Conservation (phyloP, 2,329 filamentous ascomycete genomes). For the Sporothrix euskadiensis region DNA sequence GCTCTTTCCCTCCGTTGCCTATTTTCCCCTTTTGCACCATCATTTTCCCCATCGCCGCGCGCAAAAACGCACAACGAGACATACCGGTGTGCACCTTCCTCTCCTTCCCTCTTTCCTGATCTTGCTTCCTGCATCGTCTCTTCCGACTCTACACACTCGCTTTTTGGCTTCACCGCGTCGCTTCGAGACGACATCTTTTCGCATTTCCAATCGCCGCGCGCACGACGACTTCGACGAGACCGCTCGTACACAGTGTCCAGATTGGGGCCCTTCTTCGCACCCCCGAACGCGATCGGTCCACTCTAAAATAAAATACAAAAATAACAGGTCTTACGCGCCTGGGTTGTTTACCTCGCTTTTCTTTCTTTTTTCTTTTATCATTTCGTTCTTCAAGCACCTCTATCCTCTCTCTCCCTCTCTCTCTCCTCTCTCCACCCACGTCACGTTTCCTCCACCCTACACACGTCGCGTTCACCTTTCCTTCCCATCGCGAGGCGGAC, state of each 20-base stretch:
- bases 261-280: neutral
- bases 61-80: constrained; percentile 19
- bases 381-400: neutral
- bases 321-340: constrained; percentile 27
- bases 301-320: constrained; percentile 27
- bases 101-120: neutral
- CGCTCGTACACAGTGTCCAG: constrained; percentile 11
- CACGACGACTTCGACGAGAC: constrained; percentile 4
- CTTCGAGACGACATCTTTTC: neutral
- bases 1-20: constrained; percentile 11
- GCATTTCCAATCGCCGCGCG: constrained; percentile 4
- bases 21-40: constrained; percentile 14
- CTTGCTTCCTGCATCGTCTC: neutral
- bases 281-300: constrained; percentile 26
- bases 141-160: neutral
- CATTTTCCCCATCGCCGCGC: constrained; percentile 17
- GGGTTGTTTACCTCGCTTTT: constrained; percentile 26
- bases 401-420: neutral
- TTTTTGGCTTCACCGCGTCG: neutral
- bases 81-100: constrained; percentile 16
- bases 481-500: constrained; percentile 16
- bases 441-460: constrained; percentile 17
- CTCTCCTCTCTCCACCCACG: constrained; percentile 5
- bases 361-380: neutral
- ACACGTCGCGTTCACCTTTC: constrained; percentile 18